Conservation (phyloP, 2,329 filamentous ascomycete species). For the Mycosphaerella sp. region DNA sequence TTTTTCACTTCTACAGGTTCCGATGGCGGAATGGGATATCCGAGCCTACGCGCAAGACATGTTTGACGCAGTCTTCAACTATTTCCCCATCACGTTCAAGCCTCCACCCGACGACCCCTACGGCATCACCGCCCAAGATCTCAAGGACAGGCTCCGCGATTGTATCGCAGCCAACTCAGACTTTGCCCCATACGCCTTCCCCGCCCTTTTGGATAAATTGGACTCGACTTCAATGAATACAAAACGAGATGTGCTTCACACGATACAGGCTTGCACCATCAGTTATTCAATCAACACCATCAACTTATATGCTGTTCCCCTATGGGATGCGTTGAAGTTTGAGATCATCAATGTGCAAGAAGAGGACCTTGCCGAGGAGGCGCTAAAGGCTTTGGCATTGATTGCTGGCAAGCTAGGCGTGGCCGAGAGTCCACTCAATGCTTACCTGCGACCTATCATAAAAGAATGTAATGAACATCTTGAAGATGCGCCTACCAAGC, state of each 20-base stretch:
- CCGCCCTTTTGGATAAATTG: conserved; percentile 61
- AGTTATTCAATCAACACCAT: conserved; percentile 55
- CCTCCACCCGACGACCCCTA: conserved; percentile 64
- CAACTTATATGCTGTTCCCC: conserved; percentile 56
- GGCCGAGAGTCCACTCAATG: conserved; percentile 43
- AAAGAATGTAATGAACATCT: conserved; percentile 64
- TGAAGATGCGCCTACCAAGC: conserved; percentile 61
- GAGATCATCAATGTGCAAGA: conserved; percentile 62
- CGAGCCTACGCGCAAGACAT: conserved; percentile 53
- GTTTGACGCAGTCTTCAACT: conserved; percentile 65
- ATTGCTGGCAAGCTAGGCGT: conserved; percentile 52
- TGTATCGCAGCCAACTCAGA: conserved; percentile 57
- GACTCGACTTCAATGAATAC: conserved; percentile 63
- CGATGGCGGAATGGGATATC: conserved; percentile 63
- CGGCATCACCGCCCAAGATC: conserved; percentile 60
- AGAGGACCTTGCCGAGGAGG: conserved; percentile 56
- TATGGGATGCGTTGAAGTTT: conserved; percentile 65
- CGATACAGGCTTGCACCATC: conserved; percentile 54
- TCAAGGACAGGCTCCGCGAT: conserved; percentile 57
- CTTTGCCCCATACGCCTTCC: conserved; percentile 61
- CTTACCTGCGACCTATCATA: conserved; percentile 55
- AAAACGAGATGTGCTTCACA: conserved; percentile 60
- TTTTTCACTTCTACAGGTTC: conserved; percentile 59
- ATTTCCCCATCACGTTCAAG: conserved; percentile 65
- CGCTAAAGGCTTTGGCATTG: conserved; percentile 49